Evolutionary conservation across 192 early-diverging fungal genomes (phyloP).

Genomic region (Coemansia sp.): DNA sequence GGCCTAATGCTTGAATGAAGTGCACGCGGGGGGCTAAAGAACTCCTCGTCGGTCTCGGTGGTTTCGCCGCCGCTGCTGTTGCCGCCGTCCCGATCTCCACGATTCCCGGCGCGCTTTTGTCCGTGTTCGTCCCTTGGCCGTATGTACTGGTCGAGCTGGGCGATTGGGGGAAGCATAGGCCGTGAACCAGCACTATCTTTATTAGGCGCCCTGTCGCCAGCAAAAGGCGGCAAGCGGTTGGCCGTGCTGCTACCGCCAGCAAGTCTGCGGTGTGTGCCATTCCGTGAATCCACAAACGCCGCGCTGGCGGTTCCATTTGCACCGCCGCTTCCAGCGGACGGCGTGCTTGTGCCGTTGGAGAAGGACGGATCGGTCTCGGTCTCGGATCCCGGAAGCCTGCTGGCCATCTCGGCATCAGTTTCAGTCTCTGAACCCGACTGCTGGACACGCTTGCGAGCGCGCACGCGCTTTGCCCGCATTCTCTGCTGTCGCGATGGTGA

Average conservation of each 20-base stretch:
- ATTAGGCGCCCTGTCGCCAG: background rate
- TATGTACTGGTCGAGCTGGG: background rate
- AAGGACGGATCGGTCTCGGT: conserved; percentile 32
- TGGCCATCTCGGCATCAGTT: conserved; percentile 24
- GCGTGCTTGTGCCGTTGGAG: conserved; percentile 1
- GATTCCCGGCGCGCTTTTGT: background rate
- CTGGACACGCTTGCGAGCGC: background rate
- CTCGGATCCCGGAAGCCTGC: conserved; percentile 21
- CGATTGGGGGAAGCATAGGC: conserved; percentile 1
- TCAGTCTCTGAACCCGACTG: conserved; percentile 36
- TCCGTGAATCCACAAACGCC: background rate
- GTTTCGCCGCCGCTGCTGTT: conserved; percentile 35
- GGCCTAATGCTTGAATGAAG: conserved; percentile 43
- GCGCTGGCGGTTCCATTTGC: background rate
- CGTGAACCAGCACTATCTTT: background rate
- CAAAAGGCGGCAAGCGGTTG: background rate
- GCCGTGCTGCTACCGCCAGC: background rate
- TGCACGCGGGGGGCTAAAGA: conserved; percentile 31
- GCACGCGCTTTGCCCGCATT: conserved; percentile 13
- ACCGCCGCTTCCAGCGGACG: background rate
- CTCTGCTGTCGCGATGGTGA: conserved; percentile 24
- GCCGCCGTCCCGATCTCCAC: background rate
- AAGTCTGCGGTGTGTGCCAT: conserved; percentile 4
- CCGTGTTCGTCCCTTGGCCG: too few species aligned
- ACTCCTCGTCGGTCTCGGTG: conserved; percentile 55